Evolutionary conservation across 192 early-diverging fungal genomes (phyloP), one percentile per base, ranked within the genome.

Genomic region (Coemansia umbellata): DNA sequence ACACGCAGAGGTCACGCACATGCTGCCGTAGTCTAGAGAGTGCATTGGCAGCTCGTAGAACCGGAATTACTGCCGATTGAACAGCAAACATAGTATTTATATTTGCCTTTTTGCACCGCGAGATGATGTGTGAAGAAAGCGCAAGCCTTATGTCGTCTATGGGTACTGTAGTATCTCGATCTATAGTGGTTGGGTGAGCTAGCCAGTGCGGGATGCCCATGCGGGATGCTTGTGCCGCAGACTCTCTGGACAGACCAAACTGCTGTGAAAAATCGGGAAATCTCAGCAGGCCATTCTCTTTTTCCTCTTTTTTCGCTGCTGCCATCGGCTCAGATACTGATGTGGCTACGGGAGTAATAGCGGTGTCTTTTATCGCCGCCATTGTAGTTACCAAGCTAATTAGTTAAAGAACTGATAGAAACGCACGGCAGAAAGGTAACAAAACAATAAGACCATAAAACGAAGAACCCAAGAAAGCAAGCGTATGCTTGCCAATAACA

Each of bases 131-230:
- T 5, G 80, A 30, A n/a, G 86, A 90, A 24, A 95, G 81, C 1
- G 81, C 79, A 51, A 80, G 78, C 19, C 65, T 66, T 0, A 58
- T 24, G 33, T 89, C 75, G 27, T 55, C 47, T 23, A 87, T 54
- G 9, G 65, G 56, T n/a, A 55, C 71, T 3, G 75, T 84, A 18
- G 54, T 59, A 8, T 84, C 63, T 14, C 86, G 82, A 15, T 87
- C 79, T 14, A 96, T 77, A 14, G 79, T 69, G 1, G 80, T 85
- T 5, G 95, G 95, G 31, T 92, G 80, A 0, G 84, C 81, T 17
- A 98, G 72, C 95, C 95, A 98, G 32, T 80, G 65, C 1, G 95
- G 94, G 31, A 98, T 83, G 56, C 93, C 93, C 79, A 86, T 82
- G 24, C 64, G 65, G 39, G 54, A 41, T 5, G 74, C 68, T 54